Evolutionary conservation across 805 yeast genomes (phyloP).

Genomic region (Torulaspora delbrueckii): DNA sequence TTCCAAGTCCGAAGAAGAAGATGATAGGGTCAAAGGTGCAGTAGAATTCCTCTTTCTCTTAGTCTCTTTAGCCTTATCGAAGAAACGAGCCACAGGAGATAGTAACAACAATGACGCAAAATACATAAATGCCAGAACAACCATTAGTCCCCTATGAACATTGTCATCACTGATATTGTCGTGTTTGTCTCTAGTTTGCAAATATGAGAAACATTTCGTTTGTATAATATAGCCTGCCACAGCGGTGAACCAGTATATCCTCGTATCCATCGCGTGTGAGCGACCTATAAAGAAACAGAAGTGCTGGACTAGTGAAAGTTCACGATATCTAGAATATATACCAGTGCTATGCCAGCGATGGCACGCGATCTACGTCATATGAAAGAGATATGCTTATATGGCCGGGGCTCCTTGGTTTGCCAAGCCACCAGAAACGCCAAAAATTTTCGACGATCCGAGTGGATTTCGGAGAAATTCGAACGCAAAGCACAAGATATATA

Average conservation of each 20-base stretch:
- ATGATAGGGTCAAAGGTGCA: neutral
- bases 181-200: slow-evolving; percentile 14
- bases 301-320: neutral
- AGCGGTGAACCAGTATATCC: slow-evolving; percentile 25
- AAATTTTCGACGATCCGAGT: neutral
- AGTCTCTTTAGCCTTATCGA: neutral
- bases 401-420: neutral
- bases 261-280: slow-evolving; percentile 9
- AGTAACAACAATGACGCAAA: slow-evolving; percentile 27
- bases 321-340: neutral
- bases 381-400: neutral
- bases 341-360: neutral
- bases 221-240: slow-evolving; percentile 30
- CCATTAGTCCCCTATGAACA: slow-evolving; percentile 13
- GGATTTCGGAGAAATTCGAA: neutral
- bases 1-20: slow-evolving; percentile 6
- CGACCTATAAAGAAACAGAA: neutral
- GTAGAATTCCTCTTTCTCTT: neutral
- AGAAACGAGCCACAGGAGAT: slow-evolving; percentile 19
- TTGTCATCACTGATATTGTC: slow-evolving; percentile 14
- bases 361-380: neutral
- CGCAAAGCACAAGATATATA: neutral
- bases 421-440: slow-evolving; percentile 1
- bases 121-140: slow-evolving; percentile 25
- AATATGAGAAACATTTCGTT: slow-evolving; percentile 25